Percentiles rank a stretch among this genome's conserved stretches.
Evolutionary conservation across 1,139 yeast species (phyloP).

Genomic region (Taphrina communis): DNA sequence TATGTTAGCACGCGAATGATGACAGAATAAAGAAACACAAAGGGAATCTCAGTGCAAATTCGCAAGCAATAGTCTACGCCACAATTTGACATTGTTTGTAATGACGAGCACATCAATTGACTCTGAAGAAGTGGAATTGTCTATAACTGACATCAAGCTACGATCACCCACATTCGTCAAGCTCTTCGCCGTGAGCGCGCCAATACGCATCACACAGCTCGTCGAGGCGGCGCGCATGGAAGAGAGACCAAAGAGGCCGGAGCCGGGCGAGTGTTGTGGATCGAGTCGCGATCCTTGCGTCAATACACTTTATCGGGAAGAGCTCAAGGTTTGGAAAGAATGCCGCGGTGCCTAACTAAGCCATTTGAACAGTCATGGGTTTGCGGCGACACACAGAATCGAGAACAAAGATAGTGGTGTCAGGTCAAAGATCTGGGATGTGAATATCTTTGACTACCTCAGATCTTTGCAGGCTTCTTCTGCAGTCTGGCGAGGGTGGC

Average conservation of each 20-base stretch:
- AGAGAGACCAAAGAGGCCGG: constrained; percentile 15
- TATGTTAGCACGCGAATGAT: no score
- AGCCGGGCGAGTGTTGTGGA: constrained; percentile 23
- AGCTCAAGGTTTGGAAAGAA: constrained; percentile 19
- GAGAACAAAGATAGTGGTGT: no score
- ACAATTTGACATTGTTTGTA: background rate
- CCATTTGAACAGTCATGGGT: background rate
- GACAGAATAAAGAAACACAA: no score
- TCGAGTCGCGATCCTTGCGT: constrained; percentile 22
- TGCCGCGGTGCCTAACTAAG: background rate
- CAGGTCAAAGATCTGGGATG: no score
- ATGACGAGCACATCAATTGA: background rate
- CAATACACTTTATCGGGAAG: constrained; percentile 7
- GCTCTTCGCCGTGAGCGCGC: background rate
- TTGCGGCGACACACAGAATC: no score
- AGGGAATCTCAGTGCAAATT: no score
- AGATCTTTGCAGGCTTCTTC: constrained; percentile 32
- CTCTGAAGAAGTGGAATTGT: background rate
- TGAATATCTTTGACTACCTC: background rate
- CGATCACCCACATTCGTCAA: constrained; percentile 1
- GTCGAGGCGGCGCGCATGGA: constrained; percentile 6
- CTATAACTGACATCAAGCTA: background rate
- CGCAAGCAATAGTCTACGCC: no score
- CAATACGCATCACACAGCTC: constrained; percentile 1
- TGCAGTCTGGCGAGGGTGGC: constrained; percentile 32